Evolutionary conservation across 345 rosid species (phyloP).

Genomic region (Diplotaxis tenuifolia): DNA sequence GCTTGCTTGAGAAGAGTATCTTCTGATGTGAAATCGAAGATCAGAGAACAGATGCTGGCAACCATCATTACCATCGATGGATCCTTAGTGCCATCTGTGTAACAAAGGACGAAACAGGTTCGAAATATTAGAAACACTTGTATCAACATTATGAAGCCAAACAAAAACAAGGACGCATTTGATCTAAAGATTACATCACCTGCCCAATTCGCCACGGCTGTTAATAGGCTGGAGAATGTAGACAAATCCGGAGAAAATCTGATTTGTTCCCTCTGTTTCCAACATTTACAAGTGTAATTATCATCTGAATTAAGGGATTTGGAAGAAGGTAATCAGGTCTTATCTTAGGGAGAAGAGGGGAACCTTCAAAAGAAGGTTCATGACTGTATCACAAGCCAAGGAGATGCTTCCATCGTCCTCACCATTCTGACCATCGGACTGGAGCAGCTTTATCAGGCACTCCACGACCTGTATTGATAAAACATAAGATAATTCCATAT

Average conservation of each 20-base stretch:
- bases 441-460: conserved; percentile 61
- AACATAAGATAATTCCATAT: not conserved
- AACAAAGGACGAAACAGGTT: not conserved
- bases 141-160: conserved; percentile 7
- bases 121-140: not conserved
- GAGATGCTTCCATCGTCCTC: conserved; percentile 52
- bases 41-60: conserved; percentile 67
- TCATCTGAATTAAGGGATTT: not conserved
- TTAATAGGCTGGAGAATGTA: conserved; percentile 45
- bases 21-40: conserved; percentile 71
- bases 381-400: conserved; percentile 82
- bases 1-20: conserved; percentile 60
- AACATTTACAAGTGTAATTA: conserved; percentile 2
- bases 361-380: conserved; percentile 89
- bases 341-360: conserved; percentile 8
- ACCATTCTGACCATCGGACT: conserved; percentile 34
- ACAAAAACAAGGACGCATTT: not conserved
- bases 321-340: not conserved
- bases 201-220: conserved; percentile 66
- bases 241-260: conserved; percentile 46
- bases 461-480: conserved; percentile 57
- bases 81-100: conserved; percentile 54
- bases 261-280: conserved; percentile 52
- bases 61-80: conserved; percentile 65
- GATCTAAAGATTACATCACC: conserved; percentile 42